Conservation (phyloP, 225 moss, liverwort and hornwort genomes). For the Pleurozium schreberi region DNA sequence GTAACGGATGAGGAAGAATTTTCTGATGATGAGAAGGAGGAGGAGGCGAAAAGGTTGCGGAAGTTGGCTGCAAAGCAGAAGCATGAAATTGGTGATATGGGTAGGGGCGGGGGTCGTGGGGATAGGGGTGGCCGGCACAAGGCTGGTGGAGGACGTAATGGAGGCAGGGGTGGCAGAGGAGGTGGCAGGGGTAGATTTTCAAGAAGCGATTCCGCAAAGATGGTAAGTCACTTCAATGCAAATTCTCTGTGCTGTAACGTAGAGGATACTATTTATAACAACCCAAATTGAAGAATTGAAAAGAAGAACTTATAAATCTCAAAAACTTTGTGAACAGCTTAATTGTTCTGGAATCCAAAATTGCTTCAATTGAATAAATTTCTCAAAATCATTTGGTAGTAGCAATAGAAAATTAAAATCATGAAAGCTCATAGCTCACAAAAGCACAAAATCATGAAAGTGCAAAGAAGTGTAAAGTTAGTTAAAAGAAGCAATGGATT, state of each 20-base stretch:
- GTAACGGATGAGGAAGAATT: conserved; percentile 84
- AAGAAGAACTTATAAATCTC: too few species aligned
- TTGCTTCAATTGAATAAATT: too few species aligned
- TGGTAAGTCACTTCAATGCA: conserved; percentile 12
- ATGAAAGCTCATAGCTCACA: too few species aligned
- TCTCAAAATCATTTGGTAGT: too few species aligned
- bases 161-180: conserved; percentile 42
- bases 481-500: too few species aligned
- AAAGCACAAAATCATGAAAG: too few species aligned
- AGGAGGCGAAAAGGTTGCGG: conserved; percentile 42
- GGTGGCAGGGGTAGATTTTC: conserved; percentile 43
- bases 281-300: too few species aligned
- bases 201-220: conserved; percentile 41
- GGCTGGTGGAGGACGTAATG: conserved; percentile 33
- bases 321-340: too few species aligned
- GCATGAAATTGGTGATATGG: conserved; percentile 10
- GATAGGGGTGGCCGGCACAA: conserved; percentile 27
- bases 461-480: too few species aligned
- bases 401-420: too few species aligned
- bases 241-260: neutral
- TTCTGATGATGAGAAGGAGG: conserved; percentile 98
- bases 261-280: too few species aligned
- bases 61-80: conserved; percentile 39
- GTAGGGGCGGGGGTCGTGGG: conserved; percentile 24
- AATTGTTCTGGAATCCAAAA: too few species aligned